These are phyloP conservation scores for Tricladium varicosporioides DNA, from an alignment of 2,329 filamentous ascomycete genomes.

Conservation along the genomic window DNA sequence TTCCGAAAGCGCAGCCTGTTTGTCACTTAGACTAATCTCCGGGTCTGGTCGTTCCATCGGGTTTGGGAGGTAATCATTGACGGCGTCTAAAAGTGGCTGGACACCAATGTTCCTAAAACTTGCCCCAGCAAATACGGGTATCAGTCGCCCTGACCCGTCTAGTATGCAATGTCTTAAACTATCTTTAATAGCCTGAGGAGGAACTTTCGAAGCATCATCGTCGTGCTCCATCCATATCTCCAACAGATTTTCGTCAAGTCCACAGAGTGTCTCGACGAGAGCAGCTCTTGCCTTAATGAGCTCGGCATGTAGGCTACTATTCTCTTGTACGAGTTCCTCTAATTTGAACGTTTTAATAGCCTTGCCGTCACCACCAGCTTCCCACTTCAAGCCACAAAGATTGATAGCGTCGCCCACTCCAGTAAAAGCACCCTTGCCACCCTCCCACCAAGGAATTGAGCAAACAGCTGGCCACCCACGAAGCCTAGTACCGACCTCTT, in stretches of 20 bases:
- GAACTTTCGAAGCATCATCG: slow-evolving; percentile 68
- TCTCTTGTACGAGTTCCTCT: slow-evolving; percentile 48
- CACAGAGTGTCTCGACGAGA: slow-evolving; percentile 80
- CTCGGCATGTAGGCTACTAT: slow-evolving; percentile 58
- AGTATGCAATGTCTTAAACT: slow-evolving; percentile 73
- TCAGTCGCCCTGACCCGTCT: slow-evolving; percentile 65
- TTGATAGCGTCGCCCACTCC: slow-evolving; percentile 84
- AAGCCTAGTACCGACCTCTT: slow-evolving; percentile 78
- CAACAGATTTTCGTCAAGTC: slow-evolving; percentile 83
- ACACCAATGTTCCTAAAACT: slow-evolving; percentile 94
- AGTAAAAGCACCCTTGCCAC: slow-evolving; percentile 67
- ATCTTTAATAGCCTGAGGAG: slow-evolving; percentile 63
- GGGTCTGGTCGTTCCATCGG: slow-evolving; percentile 78
- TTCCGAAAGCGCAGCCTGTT: slow-evolving; percentile 51
- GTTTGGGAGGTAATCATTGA: slow-evolving; percentile 82
- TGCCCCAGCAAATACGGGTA: slow-evolving; percentile 86
- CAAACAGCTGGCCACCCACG: slow-evolving; percentile 86
- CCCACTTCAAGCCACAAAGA: slow-evolving; percentile 73
- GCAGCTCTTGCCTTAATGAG: slow-evolving; percentile 72
- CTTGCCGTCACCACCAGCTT: slow-evolving; percentile 63
- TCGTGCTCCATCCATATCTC: slow-evolving; percentile 79
- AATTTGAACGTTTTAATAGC: slow-evolving; percentile 55
- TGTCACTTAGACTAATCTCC: slow-evolving; percentile 65
- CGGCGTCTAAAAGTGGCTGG: slow-evolving; percentile 83
- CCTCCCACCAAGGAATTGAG: slow-evolving; percentile 91